Evolutionary conservation across 2,329 filamentous ascomycete genomes (phyloP).

Genomic region (Massarina eburnea): DNA sequence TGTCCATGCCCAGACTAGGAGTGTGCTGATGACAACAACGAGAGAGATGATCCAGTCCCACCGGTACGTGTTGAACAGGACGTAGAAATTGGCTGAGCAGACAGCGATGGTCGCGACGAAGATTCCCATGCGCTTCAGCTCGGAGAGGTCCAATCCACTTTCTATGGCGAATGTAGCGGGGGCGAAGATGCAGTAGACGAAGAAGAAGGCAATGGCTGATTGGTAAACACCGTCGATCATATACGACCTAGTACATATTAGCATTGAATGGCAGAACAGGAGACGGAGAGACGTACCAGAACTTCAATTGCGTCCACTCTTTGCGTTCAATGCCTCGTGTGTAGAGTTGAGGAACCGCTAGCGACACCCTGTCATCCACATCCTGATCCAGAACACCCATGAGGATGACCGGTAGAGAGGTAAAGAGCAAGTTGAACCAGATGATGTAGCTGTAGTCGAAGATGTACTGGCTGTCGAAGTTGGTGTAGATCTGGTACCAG

Average conservation of each 20-base stretch:
- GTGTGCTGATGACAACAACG: conserved; percentile 76
- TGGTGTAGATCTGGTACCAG: conserved; percentile 95
- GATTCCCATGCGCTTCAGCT: conserved; percentile 81
- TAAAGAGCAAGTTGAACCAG: conserved; percentile 95
- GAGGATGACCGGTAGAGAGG: conserved; percentile 88
- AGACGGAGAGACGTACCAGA: conserved; percentile 70
- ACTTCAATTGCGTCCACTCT: conserved; percentile 95
- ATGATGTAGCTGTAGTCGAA: conserved; percentile 98
- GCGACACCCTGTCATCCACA: conserved; percentile 87
- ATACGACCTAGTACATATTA: conserved; percentile 59
- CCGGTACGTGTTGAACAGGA: conserved; percentile 92
- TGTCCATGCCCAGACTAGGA: conserved; percentile 95
- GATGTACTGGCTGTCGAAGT: conserved; percentile 94
- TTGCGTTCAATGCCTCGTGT: conserved; percentile 91
- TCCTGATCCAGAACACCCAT: conserved; percentile 98
- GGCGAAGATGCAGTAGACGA: conserved; percentile 79
- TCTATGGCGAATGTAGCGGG: conserved; percentile 68
- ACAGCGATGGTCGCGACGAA: conserved; percentile 85
- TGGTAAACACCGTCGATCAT: conserved; percentile 96
- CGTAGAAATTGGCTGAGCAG: conserved; percentile 88
- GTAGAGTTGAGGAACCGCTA: conserved; percentile 94
- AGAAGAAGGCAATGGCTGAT: conserved; percentile 89
- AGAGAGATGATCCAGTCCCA: conserved; percentile 97
- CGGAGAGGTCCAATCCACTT: conserved; percentile 75
- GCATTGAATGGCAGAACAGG: background rate